phyloP scores from a whole-genome alignment of 2,329 filamentous ascomycete species.

The Neospermospora avenae region DNA sequence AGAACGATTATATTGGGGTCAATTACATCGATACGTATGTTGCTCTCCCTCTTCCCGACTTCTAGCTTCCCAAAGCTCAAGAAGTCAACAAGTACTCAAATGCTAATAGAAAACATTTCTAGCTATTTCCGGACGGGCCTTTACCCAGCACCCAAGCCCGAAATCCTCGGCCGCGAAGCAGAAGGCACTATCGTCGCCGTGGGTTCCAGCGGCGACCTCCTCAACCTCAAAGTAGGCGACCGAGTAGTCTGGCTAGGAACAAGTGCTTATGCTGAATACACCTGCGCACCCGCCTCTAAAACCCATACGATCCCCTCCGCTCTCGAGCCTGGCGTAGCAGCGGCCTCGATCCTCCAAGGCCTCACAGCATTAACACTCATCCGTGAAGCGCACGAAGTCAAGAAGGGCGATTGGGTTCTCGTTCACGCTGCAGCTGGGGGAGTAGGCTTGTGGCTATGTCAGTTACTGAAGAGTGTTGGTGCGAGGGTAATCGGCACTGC shows the following conservation, averaged over 20 bases:
- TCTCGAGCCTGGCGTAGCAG: constrained; percentile 59
- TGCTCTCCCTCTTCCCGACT: not conserved
- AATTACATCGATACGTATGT: constrained; percentile 82
- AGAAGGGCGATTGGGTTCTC: constrained; percentile 76
- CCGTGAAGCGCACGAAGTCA: constrained; percentile 67
- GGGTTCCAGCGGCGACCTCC: constrained; percentile 48
- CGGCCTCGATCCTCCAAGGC: constrained; percentile 73
- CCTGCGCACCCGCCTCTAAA: constrained; percentile 49
- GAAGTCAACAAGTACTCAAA: not conserved
- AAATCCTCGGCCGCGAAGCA: constrained; percentile 77
- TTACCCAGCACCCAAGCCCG: constrained; percentile 69
- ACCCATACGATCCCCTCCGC: constrained; percentile 61
- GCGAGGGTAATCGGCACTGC: constrained; percentile 79
- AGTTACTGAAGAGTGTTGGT: constrained; percentile 69
- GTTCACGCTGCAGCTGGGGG: constrained; percentile 86
- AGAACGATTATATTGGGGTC: constrained; percentile 75
- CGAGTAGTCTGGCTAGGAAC: constrained; percentile 66
- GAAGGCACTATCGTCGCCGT: constrained; percentile 66
- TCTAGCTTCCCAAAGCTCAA: not conserved
- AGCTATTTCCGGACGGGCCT: constrained; percentile 84
- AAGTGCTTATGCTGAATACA: constrained; percentile 55
- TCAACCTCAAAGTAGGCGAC: constrained; percentile 61
- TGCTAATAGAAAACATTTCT: not conserved
- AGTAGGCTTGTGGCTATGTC: constrained; percentile 70
- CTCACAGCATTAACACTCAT: constrained; percentile 79